Evolutionary conservation across 169 alveolate species (phyloP).

Genomic region (Babesia sp.): DNA sequence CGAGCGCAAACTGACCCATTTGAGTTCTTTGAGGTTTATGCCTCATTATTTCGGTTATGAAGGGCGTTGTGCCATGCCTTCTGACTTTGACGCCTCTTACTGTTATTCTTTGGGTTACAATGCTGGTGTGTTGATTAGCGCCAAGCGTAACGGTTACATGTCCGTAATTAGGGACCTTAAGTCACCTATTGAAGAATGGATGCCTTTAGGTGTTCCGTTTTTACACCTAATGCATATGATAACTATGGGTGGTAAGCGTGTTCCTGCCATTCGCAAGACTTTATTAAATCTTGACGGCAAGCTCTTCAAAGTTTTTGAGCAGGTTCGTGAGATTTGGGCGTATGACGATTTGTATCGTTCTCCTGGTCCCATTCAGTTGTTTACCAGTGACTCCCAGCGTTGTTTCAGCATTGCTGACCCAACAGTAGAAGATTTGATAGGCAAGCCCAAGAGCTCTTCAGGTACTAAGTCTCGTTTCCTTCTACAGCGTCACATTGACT

Average conservation of each 20-base stretch:
- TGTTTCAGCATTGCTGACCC: conserved; percentile 61
- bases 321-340: conserved; percentile 92
- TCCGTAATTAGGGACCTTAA: conserved; percentile 87
- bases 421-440: conserved; percentile 49
- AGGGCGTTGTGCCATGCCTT: conserved; percentile 97
- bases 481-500: conserved; percentile 21
- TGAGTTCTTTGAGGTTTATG: conserved; percentile 71
- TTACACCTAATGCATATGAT: conserved; percentile 80
- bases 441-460: conserved; percentile 5
- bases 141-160: conserved; percentile 93
- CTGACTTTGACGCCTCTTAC: conserved; percentile 95
- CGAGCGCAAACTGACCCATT: conserved; percentile 60
- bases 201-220: conserved; percentile 87
- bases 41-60: conserved; percentile 97
- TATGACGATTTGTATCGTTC: conserved; percentile 88
- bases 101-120: conserved; percentile 97
- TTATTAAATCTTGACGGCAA: conserved; percentile 91
- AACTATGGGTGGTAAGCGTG: conserved; percentile 57
- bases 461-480: conserved; percentile 9
- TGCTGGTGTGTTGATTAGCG: conserved; percentile 89
- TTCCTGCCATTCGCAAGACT: conserved; percentile 89
- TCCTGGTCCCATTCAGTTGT: conserved; percentile 96
- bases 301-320: conserved; percentile 86
- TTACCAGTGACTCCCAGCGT: conserved; percentile 73
- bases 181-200: conserved; percentile 85